These are phyloP conservation scores for Chlamydomonas schloesseri DNA, from an alignment of 139 green algal species.

Conservation along the genomic window DNA sequence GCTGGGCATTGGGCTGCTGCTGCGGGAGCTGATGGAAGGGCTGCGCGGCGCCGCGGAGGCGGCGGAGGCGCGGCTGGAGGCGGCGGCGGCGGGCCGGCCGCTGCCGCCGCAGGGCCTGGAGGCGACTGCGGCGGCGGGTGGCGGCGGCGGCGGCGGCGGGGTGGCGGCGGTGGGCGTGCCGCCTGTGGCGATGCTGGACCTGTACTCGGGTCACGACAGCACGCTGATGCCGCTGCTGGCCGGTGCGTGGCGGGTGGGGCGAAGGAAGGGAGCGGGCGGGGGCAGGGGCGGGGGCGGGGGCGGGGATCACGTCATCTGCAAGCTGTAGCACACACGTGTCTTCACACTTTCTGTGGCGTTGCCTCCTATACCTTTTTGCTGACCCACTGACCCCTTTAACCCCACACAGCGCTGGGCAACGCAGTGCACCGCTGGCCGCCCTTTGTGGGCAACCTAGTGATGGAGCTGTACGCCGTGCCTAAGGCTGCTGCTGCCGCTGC, in stretches of 20 bases:
- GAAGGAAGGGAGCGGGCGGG: not conserved
- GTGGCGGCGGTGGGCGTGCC: not conserved
- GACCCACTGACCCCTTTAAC: not conserved
- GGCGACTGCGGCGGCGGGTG: too few relatives aligned
- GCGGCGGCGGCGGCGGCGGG: not conserved
- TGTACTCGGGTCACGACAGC: not conserved
- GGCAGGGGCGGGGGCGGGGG: too few relatives aligned
- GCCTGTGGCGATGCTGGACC: not conserved
- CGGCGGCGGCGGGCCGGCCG: too few relatives aligned
- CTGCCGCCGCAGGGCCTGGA: too few relatives aligned
- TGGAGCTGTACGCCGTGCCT: constrained; percentile 1
- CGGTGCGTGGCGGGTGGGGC: not conserved
- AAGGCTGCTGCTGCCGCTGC: too few relatives aligned
- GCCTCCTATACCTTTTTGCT: not conserved
- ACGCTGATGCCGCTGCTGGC: not conserved
- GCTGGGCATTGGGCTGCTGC: not conserved
- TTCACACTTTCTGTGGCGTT: too few relatives aligned
- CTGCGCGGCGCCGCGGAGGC: not conserved
- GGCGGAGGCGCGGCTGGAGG: too few relatives aligned
- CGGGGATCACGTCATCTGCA: too few relatives aligned
- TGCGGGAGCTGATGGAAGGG: not conserved
- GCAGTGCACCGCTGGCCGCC: not conserved
- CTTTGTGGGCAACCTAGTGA: not conserved
- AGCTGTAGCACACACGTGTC: too few relatives aligned
- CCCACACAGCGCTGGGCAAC: not conserved